These are phyloP conservation scores for Epichloe coenophiala DNA, from an alignment of 2,329 filamentous ascomycete species.

Conservation along the genomic window DNA sequence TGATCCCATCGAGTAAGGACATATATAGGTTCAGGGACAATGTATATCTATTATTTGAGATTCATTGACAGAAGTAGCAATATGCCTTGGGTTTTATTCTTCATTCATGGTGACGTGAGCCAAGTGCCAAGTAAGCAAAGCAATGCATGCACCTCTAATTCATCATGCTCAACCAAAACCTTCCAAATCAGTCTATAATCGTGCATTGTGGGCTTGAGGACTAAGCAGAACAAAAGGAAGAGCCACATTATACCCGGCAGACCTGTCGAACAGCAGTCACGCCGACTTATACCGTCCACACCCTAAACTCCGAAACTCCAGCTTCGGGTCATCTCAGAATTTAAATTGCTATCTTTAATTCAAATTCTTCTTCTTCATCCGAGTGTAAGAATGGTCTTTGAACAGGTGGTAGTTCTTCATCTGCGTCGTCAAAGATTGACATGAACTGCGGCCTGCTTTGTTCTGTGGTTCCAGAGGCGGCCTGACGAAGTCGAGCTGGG, in stretches of 20 bases:
- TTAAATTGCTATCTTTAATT: slow-evolving; percentile 30
- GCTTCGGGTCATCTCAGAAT: neutral
- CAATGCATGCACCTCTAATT: neutral
- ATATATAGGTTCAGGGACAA: too few species aligned
- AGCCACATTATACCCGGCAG: neutral
- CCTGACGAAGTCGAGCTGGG: slow-evolving; percentile 23
- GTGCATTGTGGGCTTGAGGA: neutral
- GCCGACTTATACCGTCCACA: neutral
- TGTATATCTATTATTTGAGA: too few species aligned
- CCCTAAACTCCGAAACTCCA: slow-evolving; percentile 1
- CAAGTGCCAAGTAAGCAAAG: neutral
- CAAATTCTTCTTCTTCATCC: slow-evolving; percentile 41
- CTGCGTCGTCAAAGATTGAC: slow-evolving; percentile 44
- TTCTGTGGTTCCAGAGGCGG: slow-evolving; percentile 6
- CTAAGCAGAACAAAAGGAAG: neutral
- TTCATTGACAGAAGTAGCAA: too few species aligned
- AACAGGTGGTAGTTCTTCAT: slow-evolving; percentile 21
- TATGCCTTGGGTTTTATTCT: too few species aligned
- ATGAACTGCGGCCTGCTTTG: slow-evolving; percentile 37
- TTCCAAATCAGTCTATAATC: neutral
- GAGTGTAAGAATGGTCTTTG: slow-evolving; percentile 10
- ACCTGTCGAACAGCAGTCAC: neutral
- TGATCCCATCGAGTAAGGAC: too few species aligned
- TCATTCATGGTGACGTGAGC: neutral
- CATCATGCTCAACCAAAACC: neutral